Base-by-base conservation (phyloP, 805 yeast species). In the Scheffersomyces stipitis region DNA sequence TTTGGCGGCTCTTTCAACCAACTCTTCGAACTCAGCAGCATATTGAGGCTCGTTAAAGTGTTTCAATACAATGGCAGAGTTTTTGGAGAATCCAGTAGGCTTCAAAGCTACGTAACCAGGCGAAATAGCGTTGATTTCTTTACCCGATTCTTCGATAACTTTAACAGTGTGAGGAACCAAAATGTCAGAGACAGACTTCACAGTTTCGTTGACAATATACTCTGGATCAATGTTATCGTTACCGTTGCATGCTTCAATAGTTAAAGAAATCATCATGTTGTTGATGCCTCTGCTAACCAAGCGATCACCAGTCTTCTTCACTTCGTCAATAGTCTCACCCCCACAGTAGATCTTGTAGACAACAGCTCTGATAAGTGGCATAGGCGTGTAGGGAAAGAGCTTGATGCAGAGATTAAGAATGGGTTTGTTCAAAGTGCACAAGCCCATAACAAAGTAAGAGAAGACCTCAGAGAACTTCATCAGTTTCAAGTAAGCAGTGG, bases 231-330 rank as follows among this genome's bases (percentile, higher is more conserved):
- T 68, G 60, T 76, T 69, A 54, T 77, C 74, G 40, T 75, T 76
- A 26, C 96, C 96, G 46, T 86, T 86, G 36, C 96, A 83, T 38
- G 93, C 96, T 64, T 90, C 98, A 35, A 90, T 89, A 12, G 96
- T 87, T 58, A 88, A 78, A 1, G 95, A 83, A n/a, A 90, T 69
- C 96, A 90, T 88, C 95, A 90, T 87, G 69, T 90, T 91, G 48
- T 86, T 79, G 54, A 89, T 85, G 7, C 96, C 95, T 42, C 95
- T 73, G 34, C 73, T 60, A 37, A 78, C 70, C 47, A 90, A 71
- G 40, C 78, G 69, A 37, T 71, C 65, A 36, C 95, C 96, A 3
- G 96, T 84, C 37, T 69, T 58, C 36, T 78, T 69, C 10, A 90
- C 93, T 46, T 89, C 85, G 8, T 62, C 61, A 37, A 83, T 73